A percentile compares a stretch with the other conserved stretches of the same genome.
Evolutionary conservation across 2,329 filamentous ascomycete species (phyloP).

Genomic region (Colletotrichum truncatum): DNA sequence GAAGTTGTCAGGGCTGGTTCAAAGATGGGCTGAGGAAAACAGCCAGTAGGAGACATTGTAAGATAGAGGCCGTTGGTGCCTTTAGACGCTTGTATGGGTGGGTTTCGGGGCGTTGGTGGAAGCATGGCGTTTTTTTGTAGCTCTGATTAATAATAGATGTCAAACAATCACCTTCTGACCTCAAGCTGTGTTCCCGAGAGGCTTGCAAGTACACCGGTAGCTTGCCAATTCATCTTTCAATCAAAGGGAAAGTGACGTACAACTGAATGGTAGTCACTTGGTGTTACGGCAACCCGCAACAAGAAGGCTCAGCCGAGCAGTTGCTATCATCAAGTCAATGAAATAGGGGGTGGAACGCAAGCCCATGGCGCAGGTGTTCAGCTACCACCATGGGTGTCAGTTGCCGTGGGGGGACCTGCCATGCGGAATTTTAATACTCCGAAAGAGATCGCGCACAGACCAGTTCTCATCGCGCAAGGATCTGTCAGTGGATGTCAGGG

Average conservation of each 20-base stretch:
- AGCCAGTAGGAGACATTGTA: neutral
- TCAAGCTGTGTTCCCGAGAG: neutral
- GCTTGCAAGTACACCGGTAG: neutral
- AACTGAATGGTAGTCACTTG: too few species aligned
- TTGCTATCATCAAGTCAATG: too few species aligned
- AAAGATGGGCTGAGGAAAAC: neutral
- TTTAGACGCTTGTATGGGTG: neutral
- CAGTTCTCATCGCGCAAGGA: neutral
- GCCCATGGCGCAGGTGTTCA: too few species aligned
- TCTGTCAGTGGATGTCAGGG: conserved; percentile 17
- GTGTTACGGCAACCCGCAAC: too few species aligned
- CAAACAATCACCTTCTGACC: too few species aligned
- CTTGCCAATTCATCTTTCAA: too few species aligned
- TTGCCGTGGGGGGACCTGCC: too few species aligned
- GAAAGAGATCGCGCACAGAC: neutral
- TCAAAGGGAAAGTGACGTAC: too few species aligned
- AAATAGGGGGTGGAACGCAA: too few species aligned
- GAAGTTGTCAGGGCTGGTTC: neutral
- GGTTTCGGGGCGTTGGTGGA: neutral
- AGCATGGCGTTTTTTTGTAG: neutral
- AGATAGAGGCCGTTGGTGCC: neutral
- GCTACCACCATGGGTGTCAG: too few species aligned
- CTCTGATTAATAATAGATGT: too few species aligned
- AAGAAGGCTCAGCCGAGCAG: too few species aligned
- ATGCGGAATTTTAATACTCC: neutral